Percentiles rank a stretch among this genome's conserved stretches.
These are phyloP conservation scores for Cudoniella acicularis DNA, from an alignment of 495 filamentous ascomycete genomes.

Conservation along the genomic window DNA sequence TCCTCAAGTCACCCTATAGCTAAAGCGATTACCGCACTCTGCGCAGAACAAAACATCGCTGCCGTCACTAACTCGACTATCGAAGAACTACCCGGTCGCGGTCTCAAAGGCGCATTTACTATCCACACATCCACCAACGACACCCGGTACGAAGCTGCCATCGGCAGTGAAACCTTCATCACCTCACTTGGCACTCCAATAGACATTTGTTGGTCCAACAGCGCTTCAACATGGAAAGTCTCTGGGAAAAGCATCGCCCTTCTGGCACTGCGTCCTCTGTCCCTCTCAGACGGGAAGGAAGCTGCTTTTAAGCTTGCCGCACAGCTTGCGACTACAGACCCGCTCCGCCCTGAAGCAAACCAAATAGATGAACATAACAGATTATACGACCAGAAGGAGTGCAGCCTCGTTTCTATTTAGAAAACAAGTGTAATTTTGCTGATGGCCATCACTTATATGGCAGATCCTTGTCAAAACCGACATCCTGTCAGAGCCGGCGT, in stretches of 20 bases:
- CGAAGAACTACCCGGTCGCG: constrained; percentile 79
- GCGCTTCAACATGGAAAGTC: constrained; percentile 60
- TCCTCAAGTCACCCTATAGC: constrained; percentile 86
- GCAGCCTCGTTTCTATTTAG: too few species aligned
- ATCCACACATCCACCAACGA: constrained; percentile 5
- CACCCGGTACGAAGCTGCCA: constrained; percentile 57
- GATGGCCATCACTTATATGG: too few species aligned
- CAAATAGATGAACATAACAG: too few species aligned
- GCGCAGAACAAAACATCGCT: constrained; percentile 38
- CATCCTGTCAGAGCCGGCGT: too few species aligned
- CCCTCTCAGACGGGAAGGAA: constrained; percentile 4
- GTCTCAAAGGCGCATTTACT: constrained; percentile 67
- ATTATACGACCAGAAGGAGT: too few species aligned
- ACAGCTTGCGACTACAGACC: constrained; percentile 61
- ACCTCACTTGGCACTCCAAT: constrained; percentile 37
- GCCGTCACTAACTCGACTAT: constrained; percentile 44
- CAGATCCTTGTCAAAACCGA: too few species aligned
- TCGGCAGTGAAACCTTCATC: constrained; percentile 81
- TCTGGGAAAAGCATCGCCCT: constrained; percentile 73
- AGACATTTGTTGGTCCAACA: constrained; percentile 24
- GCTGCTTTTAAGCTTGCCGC: constrained; percentile 40
- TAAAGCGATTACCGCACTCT: constrained; percentile 71
- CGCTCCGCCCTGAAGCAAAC: constrained; percentile 80
- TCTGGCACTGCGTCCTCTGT: constrained; percentile 45
- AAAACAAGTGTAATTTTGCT: too few species aligned